A percentile compares a stretch with the other conserved stretches of the same genome.
phyloP scores from a whole-genome alignment of 2,329 filamentous ascomycete genomes.

The Cladophialophora yegresii region DNA sequence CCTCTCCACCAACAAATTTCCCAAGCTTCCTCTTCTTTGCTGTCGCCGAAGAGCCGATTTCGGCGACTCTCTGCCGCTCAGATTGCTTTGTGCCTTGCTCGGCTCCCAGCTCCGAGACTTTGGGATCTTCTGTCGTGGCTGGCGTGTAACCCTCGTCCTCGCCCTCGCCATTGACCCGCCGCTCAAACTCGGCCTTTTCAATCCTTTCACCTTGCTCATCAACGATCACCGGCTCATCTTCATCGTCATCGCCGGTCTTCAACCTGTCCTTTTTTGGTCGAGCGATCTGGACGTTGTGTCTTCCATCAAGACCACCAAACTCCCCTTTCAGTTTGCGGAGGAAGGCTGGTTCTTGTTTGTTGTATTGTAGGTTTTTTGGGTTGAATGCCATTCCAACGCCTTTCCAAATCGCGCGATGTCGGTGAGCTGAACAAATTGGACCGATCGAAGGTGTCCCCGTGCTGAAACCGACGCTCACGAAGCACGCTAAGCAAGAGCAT shows the following conservation, averaged over 20 bases:
- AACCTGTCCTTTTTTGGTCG: conserved; percentile 35
- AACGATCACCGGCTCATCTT: conserved; percentile 36
- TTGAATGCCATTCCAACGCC: conserved; percentile 28
- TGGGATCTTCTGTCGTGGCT: not conserved
- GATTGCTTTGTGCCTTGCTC: not conserved
- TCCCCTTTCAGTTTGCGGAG: conserved; percentile 34
- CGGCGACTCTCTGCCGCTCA: conserved; percentile 29
- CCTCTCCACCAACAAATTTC: conserved; percentile 32
- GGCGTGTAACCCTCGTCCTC: not conserved
- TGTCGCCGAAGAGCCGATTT: conserved; percentile 24
- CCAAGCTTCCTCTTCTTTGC: conserved; percentile 34
- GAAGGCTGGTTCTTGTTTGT: conserved; percentile 36
- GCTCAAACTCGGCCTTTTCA: conserved; percentile 33
- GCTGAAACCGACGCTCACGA: not conserved
- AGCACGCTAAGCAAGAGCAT: not conserved
- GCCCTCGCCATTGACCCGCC: conserved; percentile 23
- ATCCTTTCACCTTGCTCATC: conserved; percentile 35
- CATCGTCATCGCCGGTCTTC: conserved; percentile 36
- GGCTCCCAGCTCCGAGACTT: not conserved
- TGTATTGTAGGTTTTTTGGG: conserved; percentile 34
- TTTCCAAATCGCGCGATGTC: no score
- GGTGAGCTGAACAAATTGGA: not conserved
- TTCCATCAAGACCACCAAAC: conserved; percentile 30
- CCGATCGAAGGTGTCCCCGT: not conserved
- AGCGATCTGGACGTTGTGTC: conserved; percentile 35